Evolutionary conservation across 306 rosid genomes (phyloP).

Genomic region (Vigna hirtella): DNA sequence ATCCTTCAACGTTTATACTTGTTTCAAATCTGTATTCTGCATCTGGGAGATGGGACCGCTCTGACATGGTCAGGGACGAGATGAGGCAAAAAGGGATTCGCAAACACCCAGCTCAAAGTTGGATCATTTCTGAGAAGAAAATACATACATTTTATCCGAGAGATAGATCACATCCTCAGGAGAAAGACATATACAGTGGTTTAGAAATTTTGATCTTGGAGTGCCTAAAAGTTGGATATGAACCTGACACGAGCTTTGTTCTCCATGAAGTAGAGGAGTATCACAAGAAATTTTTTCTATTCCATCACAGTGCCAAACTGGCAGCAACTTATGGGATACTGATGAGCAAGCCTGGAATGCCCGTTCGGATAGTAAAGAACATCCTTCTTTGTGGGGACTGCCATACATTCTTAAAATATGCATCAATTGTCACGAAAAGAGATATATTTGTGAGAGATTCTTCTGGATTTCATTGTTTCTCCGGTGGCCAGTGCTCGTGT

Average conservation of each 20-base stretch:
- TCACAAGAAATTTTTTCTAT: conserved; percentile 74
- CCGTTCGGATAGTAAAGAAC: conserved; percentile 77
- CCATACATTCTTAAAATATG: conserved; percentile 77
- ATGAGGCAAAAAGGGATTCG: conserved; percentile 79
- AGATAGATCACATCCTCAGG: conserved; percentile 79
- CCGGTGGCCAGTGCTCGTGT: conserved; percentile 82
- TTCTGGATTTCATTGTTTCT: conserved; percentile 86
- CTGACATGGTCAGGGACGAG: conserved; percentile 68
- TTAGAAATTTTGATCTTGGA: conserved; percentile 79
- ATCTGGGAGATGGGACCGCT: conserved; percentile 87
- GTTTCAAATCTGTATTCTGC: conserved; percentile 87
- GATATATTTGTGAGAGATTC: conserved; percentile 73
- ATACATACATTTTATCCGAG: conserved; percentile 82
- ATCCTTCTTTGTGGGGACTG: conserved; percentile 89
- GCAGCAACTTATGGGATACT: conserved; percentile 82
- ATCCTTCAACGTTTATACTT: conserved; percentile 76
- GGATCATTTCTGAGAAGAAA: conserved; percentile 68
- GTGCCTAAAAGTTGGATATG: conserved; percentile 81
- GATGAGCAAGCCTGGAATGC: conserved; percentile 65
- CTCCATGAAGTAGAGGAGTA: conserved; percentile 90
- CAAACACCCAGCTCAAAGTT: conserved; percentile 82
- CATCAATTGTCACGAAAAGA: conserved; percentile 69
- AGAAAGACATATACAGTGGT: conserved; percentile 79
- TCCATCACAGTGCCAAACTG: conserved; percentile 74
- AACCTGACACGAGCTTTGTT: conserved; percentile 79